phyloP scores from a whole-genome alignment of 306 rosid species.

The Fragaria vesca region DNA sequence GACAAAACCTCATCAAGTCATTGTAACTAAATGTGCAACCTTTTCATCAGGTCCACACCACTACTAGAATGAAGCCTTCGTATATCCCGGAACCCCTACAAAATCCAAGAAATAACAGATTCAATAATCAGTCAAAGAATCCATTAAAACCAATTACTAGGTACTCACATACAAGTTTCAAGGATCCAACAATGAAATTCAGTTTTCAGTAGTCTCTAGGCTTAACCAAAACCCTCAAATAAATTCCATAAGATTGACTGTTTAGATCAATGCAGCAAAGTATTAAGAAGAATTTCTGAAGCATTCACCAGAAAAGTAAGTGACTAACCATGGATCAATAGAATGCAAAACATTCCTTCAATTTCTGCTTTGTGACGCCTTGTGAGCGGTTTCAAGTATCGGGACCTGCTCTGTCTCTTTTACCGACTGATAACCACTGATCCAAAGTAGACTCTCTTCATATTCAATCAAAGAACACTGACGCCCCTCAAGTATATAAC shows the following conservation, averaged over 20 bases:
- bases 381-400: too few species aligned
- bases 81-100: not conserved
- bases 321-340: not conserved
- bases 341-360: not conserved
- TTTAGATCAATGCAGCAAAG: not conserved
- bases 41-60: too few species aligned
- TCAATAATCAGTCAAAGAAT: not conserved
- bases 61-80: too few species aligned
- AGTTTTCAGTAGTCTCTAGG: not conserved
- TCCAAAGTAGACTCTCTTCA: constrained; percentile 1
- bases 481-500: not conserved
- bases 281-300: too few species aligned
- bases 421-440: not conserved
- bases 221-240: too few species aligned
- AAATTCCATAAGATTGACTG: too few species aligned
- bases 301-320: not conserved
- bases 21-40: too few species aligned
- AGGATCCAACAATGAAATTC: not conserved
- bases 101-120: not conserved
- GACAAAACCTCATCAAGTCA: too few species aligned
- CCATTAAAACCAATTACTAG: not conserved
- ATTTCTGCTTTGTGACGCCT: not conserved
- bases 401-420: not conserved
- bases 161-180: not conserved
- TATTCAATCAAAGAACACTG: not conserved